Evolutionary conservation across 805 yeast genomes (phyloP).

Genomic region (Phaffomyces opuntiae): DNA sequence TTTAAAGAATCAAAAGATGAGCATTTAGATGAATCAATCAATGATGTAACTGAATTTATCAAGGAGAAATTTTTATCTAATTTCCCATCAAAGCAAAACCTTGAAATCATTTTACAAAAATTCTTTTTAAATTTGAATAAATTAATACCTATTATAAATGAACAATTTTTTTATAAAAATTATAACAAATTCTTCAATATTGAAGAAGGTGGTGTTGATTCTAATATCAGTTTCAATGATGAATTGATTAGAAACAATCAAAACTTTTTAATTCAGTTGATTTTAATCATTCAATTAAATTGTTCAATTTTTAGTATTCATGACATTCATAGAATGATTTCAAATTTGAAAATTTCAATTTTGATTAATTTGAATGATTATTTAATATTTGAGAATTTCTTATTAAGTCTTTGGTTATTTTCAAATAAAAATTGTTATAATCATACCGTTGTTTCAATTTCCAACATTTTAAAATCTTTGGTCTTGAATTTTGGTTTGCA

Average conservation of each 20-base stretch:
- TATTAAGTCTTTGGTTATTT: constrained; percentile 20
- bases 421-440: constrained; percentile 23
- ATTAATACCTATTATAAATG: constrained; percentile 22
- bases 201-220: constrained; percentile 6
- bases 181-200: constrained; percentile 14
- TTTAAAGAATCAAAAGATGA: constrained; percentile 25
- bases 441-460: constrained; percentile 17
- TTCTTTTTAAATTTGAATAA: constrained; percentile 21
- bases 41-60: constrained; percentile 8
- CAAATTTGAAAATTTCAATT: constrained; percentile 13
- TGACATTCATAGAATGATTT: constrained; percentile 21
- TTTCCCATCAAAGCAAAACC: constrained; percentile 22
- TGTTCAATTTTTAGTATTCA: constrained; percentile 24
- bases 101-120: constrained; percentile 21
- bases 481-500: constrained; percentile 23
- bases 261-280: constrained; percentile 33
- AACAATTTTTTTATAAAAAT: constrained; percentile 16
- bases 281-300: constrained; percentile 30
- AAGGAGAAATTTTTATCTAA: constrained; percentile 16
- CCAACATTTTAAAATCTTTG: constrained; percentile 14
- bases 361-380: constrained; percentile 9
- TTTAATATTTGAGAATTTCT: constrained; percentile 17
- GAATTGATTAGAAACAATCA: constrained; percentile 3
- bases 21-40: constrained; percentile 20
- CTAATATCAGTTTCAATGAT: constrained; percentile 1